These are phyloP conservation scores for Oxytropis ochrocephala DNA, from an alignment of 306 rosid species.

Conservation along the genomic window DNA sequence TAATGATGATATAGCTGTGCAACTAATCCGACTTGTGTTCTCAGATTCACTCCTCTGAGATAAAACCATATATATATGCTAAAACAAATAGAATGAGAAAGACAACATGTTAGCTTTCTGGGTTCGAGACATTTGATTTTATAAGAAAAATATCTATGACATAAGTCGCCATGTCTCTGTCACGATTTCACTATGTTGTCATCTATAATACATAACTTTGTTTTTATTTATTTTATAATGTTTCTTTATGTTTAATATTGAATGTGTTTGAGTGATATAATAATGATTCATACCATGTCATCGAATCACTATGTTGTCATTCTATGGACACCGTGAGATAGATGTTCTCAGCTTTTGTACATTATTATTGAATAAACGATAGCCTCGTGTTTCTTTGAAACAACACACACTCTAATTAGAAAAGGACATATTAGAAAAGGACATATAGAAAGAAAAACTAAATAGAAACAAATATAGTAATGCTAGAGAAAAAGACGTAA, in stretches of 20 bases:
- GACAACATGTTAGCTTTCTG: not conserved
- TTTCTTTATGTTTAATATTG: not conserved
- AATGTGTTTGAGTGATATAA: not conserved
- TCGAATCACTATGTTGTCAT: constrained; percentile 22
- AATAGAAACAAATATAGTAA: too few relatives aligned
- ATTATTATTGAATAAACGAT: not conserved
- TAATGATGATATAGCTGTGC: not conserved
- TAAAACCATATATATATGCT: constrained; percentile 6
- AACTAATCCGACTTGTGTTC: constrained; percentile 25
- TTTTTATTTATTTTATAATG: not conserved
- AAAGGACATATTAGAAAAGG: too few relatives aligned
- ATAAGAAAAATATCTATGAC: not conserved
- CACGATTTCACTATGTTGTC: constrained; percentile 24
- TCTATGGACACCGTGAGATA: constrained; percentile 3
- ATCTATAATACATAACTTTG: not conserved
- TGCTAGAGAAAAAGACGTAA: too few relatives aligned
- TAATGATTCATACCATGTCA: not conserved
- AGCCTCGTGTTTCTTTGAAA: too few relatives aligned
- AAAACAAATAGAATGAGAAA: not conserved
- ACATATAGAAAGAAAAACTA: too few relatives aligned
- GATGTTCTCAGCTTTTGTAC: constrained; percentile 11
- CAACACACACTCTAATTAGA: too few relatives aligned
- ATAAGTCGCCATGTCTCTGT: not conserved
- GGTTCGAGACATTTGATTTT: not conserved
- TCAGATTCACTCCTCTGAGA: constrained; percentile 37